These are phyloP conservation scores for Amauroascus verrucosus DNA, from an alignment of 2,329 filamentous ascomycete species.

Conservation along the genomic window DNA sequence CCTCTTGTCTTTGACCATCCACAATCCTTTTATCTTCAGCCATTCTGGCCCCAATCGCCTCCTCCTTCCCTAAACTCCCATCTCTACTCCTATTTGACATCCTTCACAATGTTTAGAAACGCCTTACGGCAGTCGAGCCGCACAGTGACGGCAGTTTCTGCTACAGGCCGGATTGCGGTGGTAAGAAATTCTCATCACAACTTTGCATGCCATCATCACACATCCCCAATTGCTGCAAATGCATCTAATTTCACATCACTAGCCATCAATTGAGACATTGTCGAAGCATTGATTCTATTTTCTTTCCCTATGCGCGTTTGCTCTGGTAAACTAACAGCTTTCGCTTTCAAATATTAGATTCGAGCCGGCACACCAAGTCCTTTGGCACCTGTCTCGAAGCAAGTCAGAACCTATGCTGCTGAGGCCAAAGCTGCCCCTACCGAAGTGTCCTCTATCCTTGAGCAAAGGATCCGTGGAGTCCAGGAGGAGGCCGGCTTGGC, in stretches of 20 bases:
- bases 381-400: slow-evolving; percentile 59
- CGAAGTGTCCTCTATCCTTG: slow-evolving; percentile 97
- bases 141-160: slow-evolving; percentile 87
- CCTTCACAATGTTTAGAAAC: slow-evolving; percentile 83
- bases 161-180: slow-evolving; percentile 78
- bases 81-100: slow-evolving; percentile 36
- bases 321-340: slow-evolving; percentile 18
- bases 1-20: slow-evolving; percentile 34
- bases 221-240: slow-evolving; percentile 35
- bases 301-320: slow-evolving; percentile 21
- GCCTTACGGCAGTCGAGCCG: slow-evolving; percentile 94
- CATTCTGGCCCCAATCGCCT: slow-evolving; percentile 34
- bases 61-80: slow-evolving; percentile 33
- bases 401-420: slow-evolving; percentile 77
- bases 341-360: slow-evolving; percentile 44
- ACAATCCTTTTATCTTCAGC: slow-evolving; percentile 35
- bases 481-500: slow-evolving; percentile 93
- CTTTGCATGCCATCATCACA: slow-evolving; percentile 20
- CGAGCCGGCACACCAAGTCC: slow-evolving; percentile 75
- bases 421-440: slow-evolving; percentile 93
- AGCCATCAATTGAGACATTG: slow-evolving; percentile 17
- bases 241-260: slow-evolving; percentile 21
- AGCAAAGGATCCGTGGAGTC: slow-evolving; percentile 97
- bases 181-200: slow-evolving; percentile 60
- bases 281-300: slow-evolving; percentile 8